Conservation (phyloP, 345 rosid genomes). For the Eucalyptus shirleyi region DNA sequence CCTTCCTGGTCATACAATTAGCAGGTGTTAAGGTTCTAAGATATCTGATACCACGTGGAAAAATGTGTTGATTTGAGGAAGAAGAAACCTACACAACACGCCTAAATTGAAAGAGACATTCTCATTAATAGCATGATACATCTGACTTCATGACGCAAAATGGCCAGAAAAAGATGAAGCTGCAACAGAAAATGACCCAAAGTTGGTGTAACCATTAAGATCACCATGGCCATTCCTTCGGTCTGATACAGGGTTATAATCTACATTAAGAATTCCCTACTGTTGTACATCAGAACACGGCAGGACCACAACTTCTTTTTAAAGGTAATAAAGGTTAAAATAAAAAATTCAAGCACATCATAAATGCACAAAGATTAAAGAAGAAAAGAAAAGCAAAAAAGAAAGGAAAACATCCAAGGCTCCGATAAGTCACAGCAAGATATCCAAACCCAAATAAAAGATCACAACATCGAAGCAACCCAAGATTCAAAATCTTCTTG, state of each 20-base stretch:
- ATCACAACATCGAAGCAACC: not conserved
- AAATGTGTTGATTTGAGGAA: not conserved
- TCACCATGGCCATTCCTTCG: not conserved
- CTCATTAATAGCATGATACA: not conserved
- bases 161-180: not conserved
- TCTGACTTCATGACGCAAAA: not conserved
- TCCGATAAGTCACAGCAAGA: not conserved
- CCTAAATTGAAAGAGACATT: not conserved
- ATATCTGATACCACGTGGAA: not conserved
- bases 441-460: not conserved
- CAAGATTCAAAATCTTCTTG: not conserved
- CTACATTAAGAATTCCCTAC: conserved; percentile 11
- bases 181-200: not conserved
- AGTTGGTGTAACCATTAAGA: not conserved
- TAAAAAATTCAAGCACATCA: not conserved
- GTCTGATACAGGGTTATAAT: not conserved
- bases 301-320: not conserved
- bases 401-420: not conserved
- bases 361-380: not conserved
- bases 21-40: not conserved
- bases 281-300: not conserved
- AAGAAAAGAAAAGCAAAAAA: not conserved
- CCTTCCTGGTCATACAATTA: not conserved
- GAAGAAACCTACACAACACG: not conserved
- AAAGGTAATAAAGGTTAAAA: not conserved